These are phyloP conservation scores for Haematococcus sp. DNA, from an alignment of 139 green algal genomes.

Conservation along the genomic window DNA sequence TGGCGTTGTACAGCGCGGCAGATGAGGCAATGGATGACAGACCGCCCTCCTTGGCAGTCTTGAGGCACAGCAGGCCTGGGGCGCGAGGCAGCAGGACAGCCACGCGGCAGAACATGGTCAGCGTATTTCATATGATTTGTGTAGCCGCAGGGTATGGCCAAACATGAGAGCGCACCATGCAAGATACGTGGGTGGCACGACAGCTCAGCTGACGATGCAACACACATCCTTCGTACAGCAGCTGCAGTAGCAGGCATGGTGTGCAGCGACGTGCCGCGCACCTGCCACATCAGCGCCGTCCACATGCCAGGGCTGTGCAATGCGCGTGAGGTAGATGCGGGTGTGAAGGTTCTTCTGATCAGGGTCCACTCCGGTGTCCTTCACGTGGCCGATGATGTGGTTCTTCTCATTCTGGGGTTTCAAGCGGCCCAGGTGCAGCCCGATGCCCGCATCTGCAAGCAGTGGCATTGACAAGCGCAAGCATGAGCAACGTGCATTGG, in stretches of 20 bases:
- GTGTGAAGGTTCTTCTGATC: slow-evolving; percentile 46
- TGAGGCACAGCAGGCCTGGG: slow-evolving; percentile 29
- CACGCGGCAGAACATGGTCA: neutral
- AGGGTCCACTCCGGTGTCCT: slow-evolving; percentile 63
- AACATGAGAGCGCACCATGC: no score
- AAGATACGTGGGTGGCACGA: no score
- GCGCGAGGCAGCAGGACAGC: neutral
- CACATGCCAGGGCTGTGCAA: slow-evolving; percentile 55
- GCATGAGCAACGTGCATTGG: no score
- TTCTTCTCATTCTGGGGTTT: slow-evolving; percentile 4
- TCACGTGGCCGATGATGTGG: slow-evolving; percentile 4
- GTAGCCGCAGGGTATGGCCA: no score
- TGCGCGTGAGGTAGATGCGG: slow-evolving; percentile 63
- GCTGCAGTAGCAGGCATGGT: no score
- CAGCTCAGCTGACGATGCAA: no score
- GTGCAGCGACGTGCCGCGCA: slow-evolving; percentile 3
- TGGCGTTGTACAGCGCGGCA: slow-evolving; percentile 22
- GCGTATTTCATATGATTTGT: no score
- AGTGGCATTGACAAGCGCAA: neutral
- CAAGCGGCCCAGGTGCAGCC: neutral
- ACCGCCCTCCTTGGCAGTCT: slow-evolving; percentile 29
- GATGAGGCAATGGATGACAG: slow-evolving; percentile 1
- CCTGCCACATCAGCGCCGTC: slow-evolving; percentile 55
- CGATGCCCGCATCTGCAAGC: no score
- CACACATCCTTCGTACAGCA: no score